Percentiles rank a stretch among this genome's conserved stretches.
phyloP scores from a whole-genome alignment of 1,139 yeast genomes.

The Petasospora fabianii region DNA sequence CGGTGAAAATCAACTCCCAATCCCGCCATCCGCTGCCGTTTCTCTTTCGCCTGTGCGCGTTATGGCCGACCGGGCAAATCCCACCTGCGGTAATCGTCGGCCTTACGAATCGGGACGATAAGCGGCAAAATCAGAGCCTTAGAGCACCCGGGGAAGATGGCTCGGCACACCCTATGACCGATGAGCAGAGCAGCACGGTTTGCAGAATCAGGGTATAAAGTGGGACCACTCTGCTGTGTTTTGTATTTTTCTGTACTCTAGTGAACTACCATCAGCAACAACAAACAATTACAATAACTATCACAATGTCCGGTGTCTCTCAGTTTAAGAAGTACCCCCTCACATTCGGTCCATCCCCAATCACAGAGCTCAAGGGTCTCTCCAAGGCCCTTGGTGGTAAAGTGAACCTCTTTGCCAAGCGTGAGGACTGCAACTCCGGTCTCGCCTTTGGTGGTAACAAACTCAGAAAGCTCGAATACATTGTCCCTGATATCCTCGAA shows the following conservation, averaged over 20 bases:
- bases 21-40: no score
- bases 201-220: no score
- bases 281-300: no score
- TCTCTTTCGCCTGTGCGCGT: no score
- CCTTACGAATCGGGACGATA: neutral
- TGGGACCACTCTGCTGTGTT: no score
- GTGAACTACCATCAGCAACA: no score
- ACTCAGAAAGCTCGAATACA: conserved; percentile 18
- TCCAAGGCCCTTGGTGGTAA: conserved; percentile 16
- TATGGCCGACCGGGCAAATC: no score
- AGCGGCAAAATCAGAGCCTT: neutral
- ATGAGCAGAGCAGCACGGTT: no score
- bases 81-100: neutral
- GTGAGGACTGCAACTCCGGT: conserved; percentile 19
- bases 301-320: conserved; percentile 12
- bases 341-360: conserved; percentile 18
- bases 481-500: conserved; percentile 17
- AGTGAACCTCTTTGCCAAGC: conserved; percentile 18
- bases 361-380: conserved; percentile 15
- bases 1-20: no score
- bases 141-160: no score
- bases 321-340: conserved; percentile 15
- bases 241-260: no score
- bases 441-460: conserved; percentile 19
- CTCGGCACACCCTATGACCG: no score